Evolutionary conservation across 352 stramenopile genomes (phyloP), one percentile per base, ranked within the genome.

Genomic region (Aphanomyces cochlioides): DNA sequence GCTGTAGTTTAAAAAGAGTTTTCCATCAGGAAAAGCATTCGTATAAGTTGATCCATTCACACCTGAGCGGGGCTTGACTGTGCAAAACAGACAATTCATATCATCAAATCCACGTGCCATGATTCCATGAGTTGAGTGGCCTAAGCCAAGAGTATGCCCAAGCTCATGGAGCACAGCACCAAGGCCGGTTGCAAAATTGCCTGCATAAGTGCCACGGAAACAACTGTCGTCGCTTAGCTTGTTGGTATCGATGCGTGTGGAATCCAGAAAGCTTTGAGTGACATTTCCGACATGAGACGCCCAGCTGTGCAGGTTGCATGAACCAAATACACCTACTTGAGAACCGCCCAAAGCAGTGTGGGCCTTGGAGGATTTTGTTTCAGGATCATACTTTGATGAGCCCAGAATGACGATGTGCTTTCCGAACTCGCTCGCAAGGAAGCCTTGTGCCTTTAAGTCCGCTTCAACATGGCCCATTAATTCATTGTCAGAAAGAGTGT

Each of bases 341-440:
- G 76, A 76, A 15, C 81, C 81, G 41, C 84, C 83, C 0, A 90
- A 72, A 7, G 84, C 82, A 3, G 79, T 86, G 63, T 92, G 81
- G 1, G 77, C 84, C 48, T 88, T 77, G 0, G 84, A 72, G 21
- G 81, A 78, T 47, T 78, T 75, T n/a, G 77, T 86, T 54, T 67
- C 43, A 0, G 61, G 68, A 66, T 90, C 89, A 75, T 79, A 90
- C 56, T 67, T 77, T 7, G 84, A 90, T 56, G 81, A 90, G 0
- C 83, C 83, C 5, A 92, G 76, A 53, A 92, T 82, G n/a, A 90
- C 83, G 0, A 77, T 80, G 69, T 92, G 83, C 56, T 90, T 92
- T 57, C 39, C 41, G 3, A 85, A 79, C 59, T 81, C 21, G 5
- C 76, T 37, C 21, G 77, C 70, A 0, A 69, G 47, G 56, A 83